A percentile compares a stretch with the other conserved stretches of the same genome.
phyloP scores from a whole-genome alignment of 2,329 filamentous ascomycete species.

The Hymenoscyphus linearis region DNA sequence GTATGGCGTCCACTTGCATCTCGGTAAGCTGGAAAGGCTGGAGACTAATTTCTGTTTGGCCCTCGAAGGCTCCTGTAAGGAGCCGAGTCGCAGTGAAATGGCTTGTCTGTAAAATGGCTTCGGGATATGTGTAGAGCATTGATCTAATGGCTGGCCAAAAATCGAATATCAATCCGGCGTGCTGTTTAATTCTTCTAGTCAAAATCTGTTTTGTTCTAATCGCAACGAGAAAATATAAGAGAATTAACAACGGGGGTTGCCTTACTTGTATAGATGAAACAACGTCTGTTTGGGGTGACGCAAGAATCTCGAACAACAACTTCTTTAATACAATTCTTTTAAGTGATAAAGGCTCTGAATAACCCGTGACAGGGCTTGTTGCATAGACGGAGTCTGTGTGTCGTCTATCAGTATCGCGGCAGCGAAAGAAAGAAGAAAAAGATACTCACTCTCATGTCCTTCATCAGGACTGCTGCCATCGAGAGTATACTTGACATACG shows the following conservation, averaged over 20 bases:
- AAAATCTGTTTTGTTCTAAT: not conserved
- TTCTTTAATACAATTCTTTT: not conserved
- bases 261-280: not conserved
- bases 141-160: not conserved
- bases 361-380: too few species aligned
- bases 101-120: not conserved
- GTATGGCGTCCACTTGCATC: not conserved
- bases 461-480: too few species aligned
- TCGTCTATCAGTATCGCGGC: too few species aligned
- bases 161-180: not conserved
- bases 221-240: not conserved
- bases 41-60: not conserved
- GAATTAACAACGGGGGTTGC: not conserved
- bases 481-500: too few species aligned
- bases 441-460: too few species aligned
- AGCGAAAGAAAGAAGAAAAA: too few species aligned
- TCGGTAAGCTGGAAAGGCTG: not conserved
- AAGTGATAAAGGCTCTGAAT: not conserved
- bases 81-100: not conserved
- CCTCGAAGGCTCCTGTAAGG: not conserved
- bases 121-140: not conserved
- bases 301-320: not conserved
- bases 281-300: not conserved
- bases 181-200: not conserved
- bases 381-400: too few species aligned